Evolutionary conservation across 805 yeast genomes (phyloP).

Genomic region (Monosporozyma aquatica): DNA sequence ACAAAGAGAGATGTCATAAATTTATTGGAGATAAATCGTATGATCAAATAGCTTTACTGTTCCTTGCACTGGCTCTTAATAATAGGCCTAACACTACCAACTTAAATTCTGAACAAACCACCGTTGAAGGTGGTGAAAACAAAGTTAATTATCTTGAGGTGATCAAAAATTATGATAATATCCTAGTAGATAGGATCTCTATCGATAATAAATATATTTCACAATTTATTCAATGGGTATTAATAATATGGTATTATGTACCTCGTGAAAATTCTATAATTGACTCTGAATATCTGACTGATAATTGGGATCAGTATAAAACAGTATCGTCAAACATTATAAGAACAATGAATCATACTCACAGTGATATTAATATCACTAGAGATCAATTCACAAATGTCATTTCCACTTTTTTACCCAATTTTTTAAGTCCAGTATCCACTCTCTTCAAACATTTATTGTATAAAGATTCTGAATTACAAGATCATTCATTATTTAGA

Average conservation of each 20-base stretch:
- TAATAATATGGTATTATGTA: slow-evolving; percentile 36
- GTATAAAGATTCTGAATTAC: slow-evolving; percentile 24
- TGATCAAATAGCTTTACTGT: slow-evolving; percentile 39
- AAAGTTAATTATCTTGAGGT: slow-evolving; percentile 10
- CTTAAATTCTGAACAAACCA: background rate
- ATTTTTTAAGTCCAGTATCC: slow-evolving; percentile 38
- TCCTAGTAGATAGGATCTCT: slow-evolving; percentile 32
- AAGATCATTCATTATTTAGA: slow-evolving; percentile 5
- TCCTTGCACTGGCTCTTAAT: slow-evolving; percentile 36
- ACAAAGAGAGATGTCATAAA: slow-evolving; percentile 35
- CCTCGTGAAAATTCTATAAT: slow-evolving; percentile 10
- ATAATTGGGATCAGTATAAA: slow-evolving; percentile 38
- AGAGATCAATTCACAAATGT: slow-evolving; percentile 30
- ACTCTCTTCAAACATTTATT: slow-evolving; percentile 37
- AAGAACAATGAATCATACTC: slow-evolving; percentile 38
- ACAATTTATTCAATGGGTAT: slow-evolving; percentile 40
- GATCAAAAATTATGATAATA: slow-evolving; percentile 37
- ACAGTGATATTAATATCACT: slow-evolving; percentile 22
- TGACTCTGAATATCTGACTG: slow-evolving; percentile 5
- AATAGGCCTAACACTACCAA: background rate
- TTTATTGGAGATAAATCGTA: slow-evolving; percentile 30
- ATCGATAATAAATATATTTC: slow-evolving; percentile 37
- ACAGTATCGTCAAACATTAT: slow-evolving; percentile 37
- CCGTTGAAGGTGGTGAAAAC: background rate
- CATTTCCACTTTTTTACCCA: slow-evolving; percentile 33